These are phyloP conservation scores for Vitis rotundifolia DNA, from an alignment of 164 flowering plant species.

Conservation along the genomic window DNA sequence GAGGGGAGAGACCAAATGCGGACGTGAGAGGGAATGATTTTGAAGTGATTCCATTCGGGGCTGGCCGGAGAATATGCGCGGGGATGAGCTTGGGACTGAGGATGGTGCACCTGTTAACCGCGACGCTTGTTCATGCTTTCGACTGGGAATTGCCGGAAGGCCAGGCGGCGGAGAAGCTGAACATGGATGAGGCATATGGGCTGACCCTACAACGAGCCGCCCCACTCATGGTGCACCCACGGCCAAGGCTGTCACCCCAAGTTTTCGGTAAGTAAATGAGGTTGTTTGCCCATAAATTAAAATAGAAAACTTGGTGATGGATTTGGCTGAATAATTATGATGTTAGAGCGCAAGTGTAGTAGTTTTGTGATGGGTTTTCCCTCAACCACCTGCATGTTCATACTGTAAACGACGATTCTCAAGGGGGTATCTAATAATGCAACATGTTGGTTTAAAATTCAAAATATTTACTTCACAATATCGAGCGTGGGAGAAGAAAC, in stretches of 20 bases:
- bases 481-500: too few relatives aligned
- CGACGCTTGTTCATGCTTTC: slow-evolving; percentile 67
- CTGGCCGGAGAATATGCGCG: slow-evolving; percentile 85
- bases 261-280: slow-evolving; percentile 13
- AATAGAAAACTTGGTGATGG: too few relatives aligned
- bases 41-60: slow-evolving; percentile 83
- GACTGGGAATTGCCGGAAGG: slow-evolving; percentile 59
- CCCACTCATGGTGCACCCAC: slow-evolving; percentile 55
- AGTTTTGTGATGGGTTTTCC: too few relatives aligned
- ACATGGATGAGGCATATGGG: slow-evolving; percentile 89
- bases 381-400: too few relatives aligned
- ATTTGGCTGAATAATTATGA: too few relatives aligned
- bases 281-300: too few relatives aligned
- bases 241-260: slow-evolving; percentile 42
- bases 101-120: slow-evolving; percentile 68
- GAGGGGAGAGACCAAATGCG: slow-evolving; percentile 50
- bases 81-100: slow-evolving; percentile 75
- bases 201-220: slow-evolving; percentile 66
- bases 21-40: slow-evolving; percentile 75
- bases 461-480: too few relatives aligned
- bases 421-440: too few relatives aligned
- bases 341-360: too few relatives aligned
- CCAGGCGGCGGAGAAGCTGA: slow-evolving; percentile 44
- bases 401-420: too few relatives aligned
- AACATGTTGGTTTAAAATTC: too few relatives aligned